Conservation (phyloP, 257 asterid genomes). For the Cordia subcordata region DNA sequence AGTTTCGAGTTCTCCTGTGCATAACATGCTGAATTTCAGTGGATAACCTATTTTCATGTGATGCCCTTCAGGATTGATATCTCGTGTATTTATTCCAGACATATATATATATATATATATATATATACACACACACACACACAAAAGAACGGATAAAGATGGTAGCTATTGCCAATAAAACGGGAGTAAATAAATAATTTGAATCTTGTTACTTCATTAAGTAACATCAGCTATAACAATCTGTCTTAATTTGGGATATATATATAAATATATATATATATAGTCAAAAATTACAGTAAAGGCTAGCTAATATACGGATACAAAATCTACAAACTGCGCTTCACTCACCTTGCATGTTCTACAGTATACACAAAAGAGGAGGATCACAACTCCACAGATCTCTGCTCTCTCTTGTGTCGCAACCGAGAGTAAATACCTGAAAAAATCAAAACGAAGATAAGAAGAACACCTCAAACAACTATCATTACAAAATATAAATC, state of each 20-base stretch:
- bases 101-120: too few relatives aligned
- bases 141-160: too few relatives aligned
- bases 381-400: slow-evolving; percentile 69
- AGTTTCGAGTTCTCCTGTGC: too few relatives aligned
- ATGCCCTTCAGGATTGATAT: too few relatives aligned
- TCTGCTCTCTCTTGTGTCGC: slow-evolving; percentile 43
- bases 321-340: slow-evolving; percentile 29
- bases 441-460: slow-evolving; percentile 10
- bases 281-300: too few relatives aligned
- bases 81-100: too few relatives aligned
- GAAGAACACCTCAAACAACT: background rate
- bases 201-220: background rate
- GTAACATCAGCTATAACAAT: background rate
- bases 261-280: too few relatives aligned
- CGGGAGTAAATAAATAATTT: too few relatives aligned
- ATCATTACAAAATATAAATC: background rate
- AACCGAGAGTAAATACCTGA: slow-evolving; percentile 1
- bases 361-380: slow-evolving; percentile 36
- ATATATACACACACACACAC: too few relatives aligned
- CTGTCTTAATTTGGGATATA: too few relatives aligned
- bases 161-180: too few relatives aligned
- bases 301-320: slow-evolving; percentile 5
- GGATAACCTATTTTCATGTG: too few relatives aligned
- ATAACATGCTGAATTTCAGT: background rate
- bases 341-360: slow-evolving; percentile 19